These are phyloP conservation scores for Candida sanyaensis DNA, from an alignment of 1,139 yeast species.

Conservation along the genomic window DNA sequence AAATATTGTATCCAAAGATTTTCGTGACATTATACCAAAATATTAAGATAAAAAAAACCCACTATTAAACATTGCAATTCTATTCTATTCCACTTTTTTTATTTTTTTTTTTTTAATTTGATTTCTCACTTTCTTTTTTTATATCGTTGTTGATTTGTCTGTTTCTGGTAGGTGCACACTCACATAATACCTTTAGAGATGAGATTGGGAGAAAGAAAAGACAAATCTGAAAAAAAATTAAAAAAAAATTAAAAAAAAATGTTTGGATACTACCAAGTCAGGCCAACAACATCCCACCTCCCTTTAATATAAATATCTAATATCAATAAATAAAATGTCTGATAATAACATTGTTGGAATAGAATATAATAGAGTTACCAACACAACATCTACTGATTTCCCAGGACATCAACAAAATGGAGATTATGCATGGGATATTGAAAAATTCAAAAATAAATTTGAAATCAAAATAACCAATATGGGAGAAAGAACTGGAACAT, in stretches of 20 bases:
- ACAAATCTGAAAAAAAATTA: not conserved
- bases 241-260: no score
- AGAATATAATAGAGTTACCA: conserved; percentile 89
- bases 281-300: not conserved
- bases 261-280: not conserved
- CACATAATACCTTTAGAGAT: not conserved
- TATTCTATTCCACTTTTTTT: no score
- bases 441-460: conserved; percentile 70
- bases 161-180: no score
- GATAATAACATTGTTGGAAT: conserved; percentile 72
- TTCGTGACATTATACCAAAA: no score
- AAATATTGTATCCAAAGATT: no score
- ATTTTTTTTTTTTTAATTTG: not conserved
- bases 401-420: conserved; percentile 74
- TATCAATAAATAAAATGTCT: conserved; percentile 22
- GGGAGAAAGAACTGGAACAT: conserved; percentile 74
- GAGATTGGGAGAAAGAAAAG: conserved; percentile 1
- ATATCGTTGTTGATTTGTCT: not conserved
- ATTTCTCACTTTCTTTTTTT: not conserved
- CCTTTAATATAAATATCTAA: not conserved
- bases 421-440: conserved; percentile 82
- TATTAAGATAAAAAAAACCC: no score
- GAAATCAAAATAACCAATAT: conserved; percentile 68
- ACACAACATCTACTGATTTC: conserved; percentile 82
- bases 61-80: no score